These are phyloP conservation scores for Magnolia officinalis DNA, from an alignment of 164 flowering plant genomes.

Conservation along the genomic window DNA sequence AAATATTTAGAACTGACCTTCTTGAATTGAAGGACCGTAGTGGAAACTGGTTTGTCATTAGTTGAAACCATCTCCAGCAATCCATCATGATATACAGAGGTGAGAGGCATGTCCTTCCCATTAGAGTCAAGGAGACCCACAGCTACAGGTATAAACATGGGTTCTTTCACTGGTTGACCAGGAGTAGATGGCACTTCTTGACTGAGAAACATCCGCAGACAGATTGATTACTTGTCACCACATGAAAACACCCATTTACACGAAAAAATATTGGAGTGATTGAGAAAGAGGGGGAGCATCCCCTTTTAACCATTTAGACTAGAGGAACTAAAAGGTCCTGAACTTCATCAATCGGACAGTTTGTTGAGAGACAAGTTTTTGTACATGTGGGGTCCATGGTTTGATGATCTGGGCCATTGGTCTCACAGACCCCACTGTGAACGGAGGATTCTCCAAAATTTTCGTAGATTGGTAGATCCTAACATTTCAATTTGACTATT, in stretches of 20 bases:
- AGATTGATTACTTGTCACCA: neutral
- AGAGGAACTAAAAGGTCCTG: neutral
- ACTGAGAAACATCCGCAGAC: constrained; percentile 31
- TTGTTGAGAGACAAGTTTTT: neutral
- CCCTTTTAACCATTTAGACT: neutral
- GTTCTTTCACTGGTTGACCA: constrained; percentile 86
- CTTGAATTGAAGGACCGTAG: constrained; percentile 68
- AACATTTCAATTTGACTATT: too few relatives aligned
- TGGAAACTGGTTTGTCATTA: constrained; percentile 44
- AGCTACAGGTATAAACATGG: constrained; percentile 91
- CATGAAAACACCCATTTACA: neutral
- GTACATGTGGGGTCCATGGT: neutral
- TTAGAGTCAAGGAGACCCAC: constrained; percentile 76
- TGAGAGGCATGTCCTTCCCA: constrained; percentile 77
- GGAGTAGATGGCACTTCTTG: constrained; percentile 92
- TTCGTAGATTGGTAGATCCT: too few relatives aligned
- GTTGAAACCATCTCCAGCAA: constrained; percentile 38
- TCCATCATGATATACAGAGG: constrained; percentile 69
- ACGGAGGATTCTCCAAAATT: too few relatives aligned
- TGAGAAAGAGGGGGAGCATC: neutral
- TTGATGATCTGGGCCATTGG: too few relatives aligned
- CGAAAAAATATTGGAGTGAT: neutral
- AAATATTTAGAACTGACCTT: constrained; percentile 47
- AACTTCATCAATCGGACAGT: neutral
- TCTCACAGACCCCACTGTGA: too few relatives aligned